Percentiles rank a stretch among this genome's conserved stretches.
Conservation (phyloP, 306 rosid genomes). For the Fagus sylvatica region DNA sequence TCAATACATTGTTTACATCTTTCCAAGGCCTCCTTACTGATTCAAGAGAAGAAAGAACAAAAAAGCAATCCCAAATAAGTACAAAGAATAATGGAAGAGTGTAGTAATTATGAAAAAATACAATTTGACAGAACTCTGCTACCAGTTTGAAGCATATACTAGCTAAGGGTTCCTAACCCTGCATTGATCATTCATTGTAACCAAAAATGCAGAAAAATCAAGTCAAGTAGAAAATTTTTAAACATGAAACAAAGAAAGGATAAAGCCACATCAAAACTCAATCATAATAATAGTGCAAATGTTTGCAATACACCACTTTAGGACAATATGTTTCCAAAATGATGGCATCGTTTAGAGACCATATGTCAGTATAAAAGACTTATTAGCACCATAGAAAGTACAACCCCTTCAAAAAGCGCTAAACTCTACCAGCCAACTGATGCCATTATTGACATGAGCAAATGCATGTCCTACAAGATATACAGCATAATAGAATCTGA, state of each 20-base stretch:
- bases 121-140: background rate
- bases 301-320: background rate
- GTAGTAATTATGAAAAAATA: background rate
- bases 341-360: background rate
- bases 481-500: background rate
- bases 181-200: background rate
- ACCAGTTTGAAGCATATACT: background rate
- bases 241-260: background rate
- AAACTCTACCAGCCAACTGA: background rate
- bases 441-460: background rate
- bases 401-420: background rate
- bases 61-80: constrained; percentile 20
- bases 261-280: background rate
- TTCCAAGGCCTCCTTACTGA: constrained; percentile 64
- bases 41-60: constrained; percentile 4
- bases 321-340: background rate
- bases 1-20: constrained; percentile 69
- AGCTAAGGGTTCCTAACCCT: background rate
- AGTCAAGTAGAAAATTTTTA: background rate
- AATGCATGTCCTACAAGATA: constrained; percentile 13
- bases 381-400: background rate
- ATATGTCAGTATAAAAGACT: background rate
- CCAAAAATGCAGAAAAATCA: background rate
- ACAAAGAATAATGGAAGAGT: constrained; percentile 1
- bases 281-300: background rate